phyloP scores from a whole-genome alignment of 2,329 filamentous ascomycete species.

The Fusarium oligoseptatum region DNA sequence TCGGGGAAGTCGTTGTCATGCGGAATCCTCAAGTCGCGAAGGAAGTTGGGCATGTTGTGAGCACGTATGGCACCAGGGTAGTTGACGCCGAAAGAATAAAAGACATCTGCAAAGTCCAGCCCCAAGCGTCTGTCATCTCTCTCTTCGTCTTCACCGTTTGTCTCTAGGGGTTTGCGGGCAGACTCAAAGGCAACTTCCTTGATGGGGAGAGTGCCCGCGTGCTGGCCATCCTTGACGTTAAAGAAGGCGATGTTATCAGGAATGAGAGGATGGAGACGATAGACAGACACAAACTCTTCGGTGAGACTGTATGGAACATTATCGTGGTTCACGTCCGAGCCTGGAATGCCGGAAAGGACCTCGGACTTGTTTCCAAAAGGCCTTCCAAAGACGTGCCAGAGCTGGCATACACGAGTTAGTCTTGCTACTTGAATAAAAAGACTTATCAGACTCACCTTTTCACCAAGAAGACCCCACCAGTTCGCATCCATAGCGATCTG shows the following conservation, averaged over 20 bases:
- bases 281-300: slow-evolving; percentile 29
- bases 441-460: slow-evolving; percentile 10
- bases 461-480: slow-evolving; percentile 28
- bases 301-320: slow-evolving; percentile 16
- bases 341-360: slow-evolving; percentile 27
- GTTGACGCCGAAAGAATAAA: slow-evolving; percentile 31
- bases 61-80: slow-evolving; percentile 24
- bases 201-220: slow-evolving; percentile 17
- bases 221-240: slow-evolving; percentile 9
- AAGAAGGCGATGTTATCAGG: slow-evolving; percentile 29
- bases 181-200: slow-evolving; percentile 19
- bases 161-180: slow-evolving; percentile 11
- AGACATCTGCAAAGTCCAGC: slow-evolving; percentile 16
- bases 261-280: slow-evolving; percentile 24
- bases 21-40: slow-evolving; percentile 13
- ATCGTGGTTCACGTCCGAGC: slow-evolving; percentile 23
- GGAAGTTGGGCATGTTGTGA: slow-evolving; percentile 29
- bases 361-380: slow-evolving; percentile 29
- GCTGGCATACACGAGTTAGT: background rate
- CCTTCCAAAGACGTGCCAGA: slow-evolving; percentile 22
- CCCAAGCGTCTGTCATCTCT: background rate
- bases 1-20: slow-evolving; percentile 18
- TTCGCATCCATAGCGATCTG: slow-evolving; percentile 33
- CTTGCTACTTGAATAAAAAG: background rate
- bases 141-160: background rate